Percentiles rank a stretch among this genome's conserved stretches.
These are phyloP conservation scores for Xylaria multiplex DNA, from an alignment of 2,329 filamentous ascomycete species.

Conservation along the genomic window DNA sequence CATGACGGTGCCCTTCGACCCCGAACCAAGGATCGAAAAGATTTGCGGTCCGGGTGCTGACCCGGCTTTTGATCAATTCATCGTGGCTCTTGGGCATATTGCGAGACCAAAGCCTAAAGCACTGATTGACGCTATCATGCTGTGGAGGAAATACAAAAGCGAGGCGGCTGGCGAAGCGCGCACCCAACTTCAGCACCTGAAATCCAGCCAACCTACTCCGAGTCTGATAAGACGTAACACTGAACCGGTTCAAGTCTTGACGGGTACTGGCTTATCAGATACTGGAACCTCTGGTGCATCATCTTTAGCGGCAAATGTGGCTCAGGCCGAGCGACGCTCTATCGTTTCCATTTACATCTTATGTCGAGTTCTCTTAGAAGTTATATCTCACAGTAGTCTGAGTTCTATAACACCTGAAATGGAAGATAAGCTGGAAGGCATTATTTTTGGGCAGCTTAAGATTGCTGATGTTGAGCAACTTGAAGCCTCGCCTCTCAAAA, in stretches of 20 bases:
- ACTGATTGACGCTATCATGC: conserved; percentile 96
- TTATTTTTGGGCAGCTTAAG: conserved; percentile 96
- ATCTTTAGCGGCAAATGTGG: conserved; percentile 64
- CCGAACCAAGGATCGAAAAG: conserved; percentile 84
- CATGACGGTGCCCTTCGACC: conserved; percentile 80
- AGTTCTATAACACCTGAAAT: conserved; percentile 87
- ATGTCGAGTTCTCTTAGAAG: conserved; percentile 91
- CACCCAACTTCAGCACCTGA: conserved; percentile 64
- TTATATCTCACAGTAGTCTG: conserved; percentile 89
- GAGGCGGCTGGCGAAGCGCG: conserved; percentile 81
- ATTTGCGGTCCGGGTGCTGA: conserved; percentile 93
- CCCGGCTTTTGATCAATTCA: conserved; percentile 90
- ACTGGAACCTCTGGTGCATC: conserved; percentile 50
- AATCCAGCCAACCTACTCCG: conserved; percentile 53
- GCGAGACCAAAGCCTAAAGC: conserved; percentile 93
- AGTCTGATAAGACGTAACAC: conserved; percentile 77
- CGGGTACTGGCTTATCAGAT: conserved; percentile 47
- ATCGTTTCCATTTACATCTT: conserved; percentile 96
- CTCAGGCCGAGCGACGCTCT: conserved; percentile 86
- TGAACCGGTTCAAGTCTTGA: conserved; percentile 68
- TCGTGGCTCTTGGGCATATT: conserved; percentile 92
- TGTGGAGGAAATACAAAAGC: conserved; percentile 96
- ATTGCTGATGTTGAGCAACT: conserved; percentile 86
- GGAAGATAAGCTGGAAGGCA: conserved; percentile 91
- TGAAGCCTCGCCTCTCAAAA: conserved; percentile 79